Conservation (phyloP, 495 filamentous ascomycete genomes). For the Halenospora varia region DNA sequence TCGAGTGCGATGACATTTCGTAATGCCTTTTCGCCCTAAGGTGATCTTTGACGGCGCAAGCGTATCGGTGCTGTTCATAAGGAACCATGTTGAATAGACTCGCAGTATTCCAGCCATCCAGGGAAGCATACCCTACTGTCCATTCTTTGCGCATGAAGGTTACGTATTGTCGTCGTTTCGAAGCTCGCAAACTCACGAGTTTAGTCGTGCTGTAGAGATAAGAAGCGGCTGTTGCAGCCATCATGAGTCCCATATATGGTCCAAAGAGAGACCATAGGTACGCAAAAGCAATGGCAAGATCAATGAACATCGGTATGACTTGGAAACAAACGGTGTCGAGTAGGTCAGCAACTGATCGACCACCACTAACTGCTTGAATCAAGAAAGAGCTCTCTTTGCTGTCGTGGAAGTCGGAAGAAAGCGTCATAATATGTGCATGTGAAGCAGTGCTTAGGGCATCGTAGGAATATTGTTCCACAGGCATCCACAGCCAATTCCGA, state of each 20-base stretch:
- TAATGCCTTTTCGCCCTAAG: slow-evolving; percentile 19
- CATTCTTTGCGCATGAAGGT: slow-evolving; percentile 23
- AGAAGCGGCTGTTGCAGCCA: slow-evolving; percentile 53
- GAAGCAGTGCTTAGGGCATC: slow-evolving; percentile 57
- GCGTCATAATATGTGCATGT: slow-evolving; percentile 71
- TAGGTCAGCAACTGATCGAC: slow-evolving; percentile 56
- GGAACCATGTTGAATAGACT: slow-evolving; percentile 57
- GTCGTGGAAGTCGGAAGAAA: slow-evolving; percentile 78
- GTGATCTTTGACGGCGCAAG: slow-evolving; percentile 28
- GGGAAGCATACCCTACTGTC: slow-evolving; percentile 18
- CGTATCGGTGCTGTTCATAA: slow-evolving; percentile 61
- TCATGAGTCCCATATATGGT: slow-evolving; percentile 68
- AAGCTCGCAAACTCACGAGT: slow-evolving; percentile 36
- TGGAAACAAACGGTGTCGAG: slow-evolving; percentile 65
- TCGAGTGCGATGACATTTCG: slow-evolving; percentile 20
- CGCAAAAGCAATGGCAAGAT: slow-evolving; percentile 62
- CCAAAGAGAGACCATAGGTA: slow-evolving; percentile 70
- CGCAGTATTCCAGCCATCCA: slow-evolving; percentile 25
- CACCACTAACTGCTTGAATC: slow-evolving; percentile 61
- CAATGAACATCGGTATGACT: slow-evolving; percentile 65
- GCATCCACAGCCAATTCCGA: slow-evolving; percentile 59
- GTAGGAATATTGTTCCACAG: slow-evolving; percentile 61
- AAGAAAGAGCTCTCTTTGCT: slow-evolving; percentile 70
- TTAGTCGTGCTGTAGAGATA: slow-evolving; percentile 61
- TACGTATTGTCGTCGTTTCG: slow-evolving; percentile 35